A percentile compares a stretch with the other conserved stretches of the same genome.
Evolutionary conservation across 352 stramenopile species (phyloP).

Genomic region (Globisporangium irregulare): DNA sequence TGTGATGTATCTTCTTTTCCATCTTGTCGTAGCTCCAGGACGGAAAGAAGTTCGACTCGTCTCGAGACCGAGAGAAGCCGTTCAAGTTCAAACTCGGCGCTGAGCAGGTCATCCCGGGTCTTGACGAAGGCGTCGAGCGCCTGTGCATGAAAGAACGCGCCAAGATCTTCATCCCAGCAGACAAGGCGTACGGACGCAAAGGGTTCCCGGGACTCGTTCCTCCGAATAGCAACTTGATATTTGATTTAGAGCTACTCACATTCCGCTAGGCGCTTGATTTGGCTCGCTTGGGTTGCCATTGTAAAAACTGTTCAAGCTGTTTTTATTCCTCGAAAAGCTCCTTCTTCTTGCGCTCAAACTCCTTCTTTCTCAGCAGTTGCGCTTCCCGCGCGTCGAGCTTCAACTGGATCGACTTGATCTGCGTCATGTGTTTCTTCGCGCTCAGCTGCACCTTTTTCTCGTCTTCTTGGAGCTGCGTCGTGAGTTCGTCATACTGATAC

Average conservation of each 20-base stretch:
- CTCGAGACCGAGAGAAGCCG: slow-evolving; percentile 73
- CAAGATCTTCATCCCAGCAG: slow-evolving; percentile 84
- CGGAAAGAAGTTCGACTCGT: slow-evolving; percentile 76
- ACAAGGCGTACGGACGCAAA: slow-evolving; percentile 85
- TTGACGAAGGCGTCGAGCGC: slow-evolving; percentile 80
- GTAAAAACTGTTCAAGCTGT: not conserved
- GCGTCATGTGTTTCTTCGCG: slow-evolving; percentile 37
- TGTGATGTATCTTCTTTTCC: not conserved
- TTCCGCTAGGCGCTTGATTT: slow-evolving; percentile 42
- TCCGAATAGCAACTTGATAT: slow-evolving; percentile 90
- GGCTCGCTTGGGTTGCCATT: not conserved
- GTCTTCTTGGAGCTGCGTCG: slow-evolving; percentile 19
- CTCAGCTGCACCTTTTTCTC: slow-evolving; percentile 28
- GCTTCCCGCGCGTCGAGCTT: slow-evolving; percentile 51
- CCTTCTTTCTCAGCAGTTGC: slow-evolving; percentile 38
- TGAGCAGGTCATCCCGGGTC: slow-evolving; percentile 86
- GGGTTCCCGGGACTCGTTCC: slow-evolving; percentile 87
- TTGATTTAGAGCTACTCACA: slow-evolving; percentile 91
- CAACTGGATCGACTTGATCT: slow-evolving; percentile 48
- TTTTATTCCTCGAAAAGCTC: slow-evolving; percentile 31
- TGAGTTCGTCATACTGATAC: slow-evolving; percentile 30
- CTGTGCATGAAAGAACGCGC: slow-evolving; percentile 85
- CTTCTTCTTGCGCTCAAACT: slow-evolving; percentile 70
- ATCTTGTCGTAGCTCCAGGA: slow-evolving; percentile 49
- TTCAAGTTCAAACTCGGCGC: slow-evolving; percentile 90